A percentile compares a stretch with the other conserved stretches of the same genome.
phyloP scores from a whole-genome alignment of 2,329 filamentous ascomycete species.

The Pseudopithomyces maydicus region DNA sequence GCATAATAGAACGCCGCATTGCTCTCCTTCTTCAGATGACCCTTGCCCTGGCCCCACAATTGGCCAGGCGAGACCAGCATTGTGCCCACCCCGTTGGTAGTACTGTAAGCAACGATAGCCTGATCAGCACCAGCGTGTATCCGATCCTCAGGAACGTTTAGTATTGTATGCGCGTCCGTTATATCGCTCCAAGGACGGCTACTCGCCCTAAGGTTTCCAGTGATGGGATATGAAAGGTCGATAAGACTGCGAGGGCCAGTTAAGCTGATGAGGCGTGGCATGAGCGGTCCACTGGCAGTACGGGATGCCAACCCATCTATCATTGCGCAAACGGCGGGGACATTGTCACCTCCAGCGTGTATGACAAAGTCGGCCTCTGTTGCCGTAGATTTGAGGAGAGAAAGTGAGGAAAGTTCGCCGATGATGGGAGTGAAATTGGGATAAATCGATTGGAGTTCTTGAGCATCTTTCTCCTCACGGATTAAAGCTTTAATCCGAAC shows the following conservation, averaged over 20 bases:
- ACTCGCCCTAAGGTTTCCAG: conserved; percentile 16
- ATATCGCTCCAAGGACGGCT: conserved; percentile 18
- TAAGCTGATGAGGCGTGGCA: conserved; percentile 18
- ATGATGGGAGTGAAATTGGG: conserved; percentile 20
- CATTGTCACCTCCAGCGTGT: conserved; percentile 16
- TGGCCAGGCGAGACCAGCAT: conserved; percentile 18
- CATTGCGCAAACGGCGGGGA: conserved; percentile 14
- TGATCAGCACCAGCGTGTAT: conserved; percentile 17
- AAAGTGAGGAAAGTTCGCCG: conserved; percentile 16
- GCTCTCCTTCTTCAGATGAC: conserved; percentile 19
- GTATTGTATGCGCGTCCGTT: conserved; percentile 15
- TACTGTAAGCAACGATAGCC: conserved; percentile 15
- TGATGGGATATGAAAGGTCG: conserved; percentile 17
- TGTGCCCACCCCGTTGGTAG: conserved; percentile 18
- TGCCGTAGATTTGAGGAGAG: conserved; percentile 17
- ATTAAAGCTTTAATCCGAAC: conserved; percentile 17
- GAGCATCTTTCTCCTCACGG: conserved; percentile 16
- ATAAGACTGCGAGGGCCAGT: conserved; percentile 19
- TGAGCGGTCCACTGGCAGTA: conserved; percentile 16
- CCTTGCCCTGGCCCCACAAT: conserved; percentile 16
- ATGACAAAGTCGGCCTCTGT: conserved; percentile 18
- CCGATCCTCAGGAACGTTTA: conserved; percentile 16
- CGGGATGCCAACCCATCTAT: conserved; percentile 18
- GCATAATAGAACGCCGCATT: conserved; percentile 18
- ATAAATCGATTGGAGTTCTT: conserved; percentile 20